Evolutionary conservation across 2,329 filamentous ascomycete genomes (phyloP).

Genomic region (Cytospora mali): DNA sequence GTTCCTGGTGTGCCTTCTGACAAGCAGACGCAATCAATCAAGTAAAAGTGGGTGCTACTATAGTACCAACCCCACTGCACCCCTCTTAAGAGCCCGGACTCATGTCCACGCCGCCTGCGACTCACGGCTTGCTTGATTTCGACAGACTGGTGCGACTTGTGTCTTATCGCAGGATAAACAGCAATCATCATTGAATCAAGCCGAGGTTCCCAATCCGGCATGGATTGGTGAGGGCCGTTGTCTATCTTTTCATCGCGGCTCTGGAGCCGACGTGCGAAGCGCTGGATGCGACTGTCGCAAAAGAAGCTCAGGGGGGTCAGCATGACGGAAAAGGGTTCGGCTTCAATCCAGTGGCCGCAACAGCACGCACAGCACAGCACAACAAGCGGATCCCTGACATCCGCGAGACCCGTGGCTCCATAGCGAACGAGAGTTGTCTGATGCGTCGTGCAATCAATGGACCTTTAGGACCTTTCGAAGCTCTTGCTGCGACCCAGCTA

Average conservation of each 20-base stretch:
- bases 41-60: conserved; percentile 15
- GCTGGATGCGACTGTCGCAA: conserved; percentile 26
- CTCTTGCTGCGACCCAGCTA: conserved; percentile 22
- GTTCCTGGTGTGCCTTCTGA: not conserved
- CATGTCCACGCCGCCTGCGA: conserved; percentile 10
- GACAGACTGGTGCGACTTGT: not conserved
- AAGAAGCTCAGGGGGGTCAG: conserved; percentile 17
- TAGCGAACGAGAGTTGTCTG: conserved; percentile 25
- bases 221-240: not conserved
- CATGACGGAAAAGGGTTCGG: conserved; percentile 24
- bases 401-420: conserved; percentile 28
- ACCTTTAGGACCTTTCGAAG: conserved; percentile 8
- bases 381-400: conserved; percentile 22
- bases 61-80: conserved; percentile 17
- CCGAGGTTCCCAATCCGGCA: not conserved
- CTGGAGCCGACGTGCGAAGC: conserved; percentile 13
- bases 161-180: not conserved
- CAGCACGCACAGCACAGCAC: conserved; percentile 21
- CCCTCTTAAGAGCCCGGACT: conserved; percentile 15
- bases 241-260: not conserved
- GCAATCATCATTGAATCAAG: not conserved
- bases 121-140: conserved; percentile 6
- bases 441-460: conserved; percentile 27
- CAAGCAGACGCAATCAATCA: conserved; percentile 16
- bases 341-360: conserved; percentile 17